Evolutionary conservation across 257 asterid species (phyloP).

Genomic region (Solanum chilense): DNA sequence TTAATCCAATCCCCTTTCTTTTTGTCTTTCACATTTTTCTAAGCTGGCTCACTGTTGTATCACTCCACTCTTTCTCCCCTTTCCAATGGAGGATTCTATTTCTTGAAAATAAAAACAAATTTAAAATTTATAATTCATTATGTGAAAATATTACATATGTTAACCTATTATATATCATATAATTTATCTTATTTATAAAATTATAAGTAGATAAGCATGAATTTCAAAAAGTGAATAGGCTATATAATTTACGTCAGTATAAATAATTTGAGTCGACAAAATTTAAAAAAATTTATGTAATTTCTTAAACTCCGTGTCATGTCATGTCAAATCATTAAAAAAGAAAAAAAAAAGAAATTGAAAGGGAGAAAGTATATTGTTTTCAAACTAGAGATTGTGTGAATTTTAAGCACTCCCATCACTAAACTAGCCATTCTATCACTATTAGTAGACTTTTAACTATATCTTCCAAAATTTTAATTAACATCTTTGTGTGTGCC

Average conservation of each 20-base stretch:
- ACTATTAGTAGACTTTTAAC: slow-evolving; percentile 23
- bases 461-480: not conserved
- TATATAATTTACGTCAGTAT: not conserved
- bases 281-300: not conserved
- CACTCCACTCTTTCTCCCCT: slow-evolving; percentile 15
- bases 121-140: too few species aligned
- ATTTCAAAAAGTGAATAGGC: not conserved
- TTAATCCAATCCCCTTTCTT: slow-evolving; percentile 10
- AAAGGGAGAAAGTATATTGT: not conserved
- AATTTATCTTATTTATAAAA: not conserved
- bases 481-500: slow-evolving; percentile 6
- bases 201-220: not conserved
- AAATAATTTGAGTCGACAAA: too few species aligned
- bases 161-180: not conserved
- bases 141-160: not conserved
- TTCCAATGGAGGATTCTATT: slow-evolving; percentile 40
- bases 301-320: not conserved
- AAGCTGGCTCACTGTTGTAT: slow-evolving; percentile 37
- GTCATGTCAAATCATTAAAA: rapidly evolving
- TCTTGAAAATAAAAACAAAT: not conserved
- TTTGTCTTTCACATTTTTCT: slow-evolving; percentile 61
- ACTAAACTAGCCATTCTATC: slow-evolving; percentile 1
- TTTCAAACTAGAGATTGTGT: slow-evolving; percentile 19
- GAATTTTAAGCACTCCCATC: slow-evolving; percentile 16
- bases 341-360: not conserved